Base-by-base conservation (phyloP, 179 eudicot genomes). In the Nepenthes alata region DNA sequence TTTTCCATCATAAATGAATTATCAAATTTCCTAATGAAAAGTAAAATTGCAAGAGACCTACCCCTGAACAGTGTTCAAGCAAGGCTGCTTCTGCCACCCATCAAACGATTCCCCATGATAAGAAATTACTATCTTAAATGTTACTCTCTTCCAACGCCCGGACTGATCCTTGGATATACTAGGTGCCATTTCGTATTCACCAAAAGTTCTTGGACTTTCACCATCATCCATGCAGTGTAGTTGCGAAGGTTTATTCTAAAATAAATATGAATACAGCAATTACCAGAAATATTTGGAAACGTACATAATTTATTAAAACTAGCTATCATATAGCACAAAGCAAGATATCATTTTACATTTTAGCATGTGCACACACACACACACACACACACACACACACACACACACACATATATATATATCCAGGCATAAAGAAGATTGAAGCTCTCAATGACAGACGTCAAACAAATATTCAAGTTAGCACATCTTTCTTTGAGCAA, bases 21-120 rank as follows among this genome's bases (percentile, higher is more conserved):
- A 41, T 7, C 45, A 41, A 41, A 4, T 4, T 4, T 41, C 4
- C 55, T 11, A 6, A 4, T 5, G 34, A 3, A 11, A n/a, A 52
- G 25, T 11, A n/a, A n/a, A 2, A 2, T 12, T 13, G 37, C 14
- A 35, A 35, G 63, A 3, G 61, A 68, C 67, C 57, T 81, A 91
- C 97, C 84, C 86, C 69, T 93, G 98, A 71, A 93, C 93, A n/a
- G 96, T 85, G 71, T 86, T 80, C 47, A 93, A 67, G 50, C 83
- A 88, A 71, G 95, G 96, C 76, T 93, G 98, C 78, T 83, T 93
- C 88, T 93, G 98, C 98, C 98, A 93, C 38, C 98, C 98, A 73
- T 93, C 95, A 75, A 86, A 93, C 58, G 86, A 86, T 53, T 73
- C 79, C 14, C 98, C 98, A 62, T 80, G 82, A 55, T 93, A 93